Conservation (phyloP, 257 asterid species). For the Voacanga thouarsii region DNA sequence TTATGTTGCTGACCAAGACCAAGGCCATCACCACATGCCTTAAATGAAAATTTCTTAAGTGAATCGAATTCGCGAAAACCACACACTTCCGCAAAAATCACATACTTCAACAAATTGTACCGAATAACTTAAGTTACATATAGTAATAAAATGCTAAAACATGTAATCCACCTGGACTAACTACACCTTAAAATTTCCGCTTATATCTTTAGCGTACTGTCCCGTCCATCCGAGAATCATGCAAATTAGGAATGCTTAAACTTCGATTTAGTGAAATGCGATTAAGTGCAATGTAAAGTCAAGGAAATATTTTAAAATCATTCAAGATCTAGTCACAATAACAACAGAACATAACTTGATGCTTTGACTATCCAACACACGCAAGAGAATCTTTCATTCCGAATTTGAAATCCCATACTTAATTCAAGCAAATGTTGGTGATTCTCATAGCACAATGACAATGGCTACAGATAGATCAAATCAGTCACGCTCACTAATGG, state of each 20-base stretch:
- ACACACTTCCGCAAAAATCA: too few relatives aligned
- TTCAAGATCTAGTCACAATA: not conserved
- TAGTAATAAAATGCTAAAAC: too few relatives aligned
- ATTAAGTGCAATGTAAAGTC: not conserved
- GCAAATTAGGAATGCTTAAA: not conserved
- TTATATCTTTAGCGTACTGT: too few relatives aligned
- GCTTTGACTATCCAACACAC: conserved; percentile 10
- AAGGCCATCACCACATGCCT: not conserved
- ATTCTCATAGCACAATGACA: not conserved
- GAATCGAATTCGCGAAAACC: too few relatives aligned
- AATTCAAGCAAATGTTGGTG: not conserved
- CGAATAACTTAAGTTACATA: too few relatives aligned
- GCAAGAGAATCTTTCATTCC: not conserved
- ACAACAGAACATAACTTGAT: not conserved
- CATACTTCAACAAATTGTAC: too few relatives aligned
- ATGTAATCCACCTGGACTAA: too few relatives aligned
- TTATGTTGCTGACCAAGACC: not conserved
- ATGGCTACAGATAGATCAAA: not conserved
- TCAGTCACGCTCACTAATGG: conserved; percentile 96
- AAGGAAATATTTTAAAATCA: not conserved
- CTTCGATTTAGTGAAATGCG: not conserved
- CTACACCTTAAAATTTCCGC: too few relatives aligned
- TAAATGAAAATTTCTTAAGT: too few relatives aligned
- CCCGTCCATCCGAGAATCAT: too few relatives aligned
- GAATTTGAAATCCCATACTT: not conserved